Evolutionary conservation across 2,329 filamentous ascomycete genomes (phyloP).

Genomic region (Arthrobotrys iridis): DNA sequence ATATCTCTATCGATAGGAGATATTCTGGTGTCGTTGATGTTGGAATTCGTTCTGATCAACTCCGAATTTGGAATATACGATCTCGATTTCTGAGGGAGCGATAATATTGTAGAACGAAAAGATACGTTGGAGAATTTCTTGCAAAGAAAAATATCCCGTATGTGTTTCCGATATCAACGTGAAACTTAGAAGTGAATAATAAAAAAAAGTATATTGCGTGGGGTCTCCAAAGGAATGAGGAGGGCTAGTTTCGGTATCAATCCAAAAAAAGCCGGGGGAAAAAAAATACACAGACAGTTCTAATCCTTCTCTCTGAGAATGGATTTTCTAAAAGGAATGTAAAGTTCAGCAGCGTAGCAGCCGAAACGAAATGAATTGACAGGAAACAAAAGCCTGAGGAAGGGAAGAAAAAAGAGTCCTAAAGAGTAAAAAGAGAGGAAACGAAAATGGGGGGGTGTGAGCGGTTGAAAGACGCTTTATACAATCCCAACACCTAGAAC

Average conservation of each 20-base stretch:
- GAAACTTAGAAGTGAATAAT: conserved; percentile 14
- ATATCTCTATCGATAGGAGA: not conserved
- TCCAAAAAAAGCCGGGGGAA: not conserved
- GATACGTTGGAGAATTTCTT: conserved; percentile 24
- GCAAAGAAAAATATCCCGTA: conserved; percentile 29
- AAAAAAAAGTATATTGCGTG: too few species aligned
- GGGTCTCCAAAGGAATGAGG: conserved; percentile 36
- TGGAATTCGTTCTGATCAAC: not conserved
- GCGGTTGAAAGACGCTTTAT: conserved; percentile 23
- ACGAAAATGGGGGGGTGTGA: not conserved
- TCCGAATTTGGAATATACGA: conserved; percentile 20
- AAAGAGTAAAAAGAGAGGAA: conserved; percentile 6
- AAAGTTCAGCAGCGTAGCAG: conserved; percentile 30
- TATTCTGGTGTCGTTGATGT: conserved; percentile 11
- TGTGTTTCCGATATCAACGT: conserved; percentile 1
- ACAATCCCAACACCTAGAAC: conserved; percentile 5
- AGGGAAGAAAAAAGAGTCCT: conserved; percentile 16
- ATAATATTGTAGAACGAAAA: too few species aligned
- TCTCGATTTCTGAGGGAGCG: not conserved
- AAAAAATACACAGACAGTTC: conserved; percentile 4
- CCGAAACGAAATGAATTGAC: conserved; percentile 1
- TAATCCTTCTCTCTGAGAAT: conserved; percentile 33
- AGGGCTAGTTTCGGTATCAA: conserved; percentile 26
- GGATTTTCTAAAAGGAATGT: conserved; percentile 44
- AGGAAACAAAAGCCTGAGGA: not conserved